Evolutionary conservation across 495 filamentous ascomycete genomes (phyloP).

Genomic region (Penicillium macrosclerotiorum): DNA sequence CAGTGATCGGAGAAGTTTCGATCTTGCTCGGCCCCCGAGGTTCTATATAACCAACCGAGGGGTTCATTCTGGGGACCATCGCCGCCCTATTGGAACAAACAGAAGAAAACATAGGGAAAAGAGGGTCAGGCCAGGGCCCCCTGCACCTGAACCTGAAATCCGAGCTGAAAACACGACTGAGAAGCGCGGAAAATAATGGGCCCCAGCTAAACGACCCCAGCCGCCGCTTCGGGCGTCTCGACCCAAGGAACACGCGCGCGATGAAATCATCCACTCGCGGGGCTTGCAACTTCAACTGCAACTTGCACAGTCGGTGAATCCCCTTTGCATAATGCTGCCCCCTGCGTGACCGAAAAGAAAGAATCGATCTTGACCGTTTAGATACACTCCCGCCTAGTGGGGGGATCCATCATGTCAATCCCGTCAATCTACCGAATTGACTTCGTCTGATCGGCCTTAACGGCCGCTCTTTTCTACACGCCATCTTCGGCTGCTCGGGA

Average conservation of each 20-base stretch:
- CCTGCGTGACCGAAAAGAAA: too few relatives aligned
- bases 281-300: too few relatives aligned
- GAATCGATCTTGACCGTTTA: background rate
- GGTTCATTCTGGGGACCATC: background rate
- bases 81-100: too few relatives aligned
- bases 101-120: background rate
- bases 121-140: conserved; percentile 4
- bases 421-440: background rate
- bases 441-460: background rate
- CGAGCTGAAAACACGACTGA: too few relatives aligned
- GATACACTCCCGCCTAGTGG: background rate
- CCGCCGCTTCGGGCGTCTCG: conserved; percentile 6
- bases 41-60: too few relatives aligned
- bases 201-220: too few relatives aligned
- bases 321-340: too few relatives aligned
- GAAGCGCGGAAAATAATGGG: too few relatives aligned
- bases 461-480: background rate
- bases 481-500: conserved; percentile 3
- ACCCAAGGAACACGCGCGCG: conserved; percentile 10
- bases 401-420: background rate
- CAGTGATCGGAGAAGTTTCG: too few relatives aligned
- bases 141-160: too few relatives aligned
- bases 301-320: too few relatives aligned
- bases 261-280: conserved; percentile 25
- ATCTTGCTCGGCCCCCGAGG: too few relatives aligned